Conservation (phyloP, 371 early-diverging fungal species). For the Choanephora cucurbitarum region DNA sequence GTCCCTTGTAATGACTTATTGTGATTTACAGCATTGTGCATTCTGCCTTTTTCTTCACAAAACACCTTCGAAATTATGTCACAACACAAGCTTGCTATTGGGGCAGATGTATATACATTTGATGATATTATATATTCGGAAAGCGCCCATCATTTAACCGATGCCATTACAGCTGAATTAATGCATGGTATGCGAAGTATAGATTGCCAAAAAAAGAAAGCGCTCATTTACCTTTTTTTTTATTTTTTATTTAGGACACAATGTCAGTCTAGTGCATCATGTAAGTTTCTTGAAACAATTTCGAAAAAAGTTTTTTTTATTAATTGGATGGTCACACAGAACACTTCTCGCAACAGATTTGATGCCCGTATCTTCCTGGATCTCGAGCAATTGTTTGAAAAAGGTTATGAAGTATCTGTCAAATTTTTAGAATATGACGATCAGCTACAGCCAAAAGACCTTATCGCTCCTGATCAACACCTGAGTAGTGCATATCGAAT, state of each 20-base stretch:
- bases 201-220: neutral
- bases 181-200: neutral
- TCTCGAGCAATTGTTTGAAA: slow-evolving; percentile 3
- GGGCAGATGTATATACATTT: neutral
- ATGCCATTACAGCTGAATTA: neutral
- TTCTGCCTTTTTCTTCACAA: neutral
- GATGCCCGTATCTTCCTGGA: neutral
- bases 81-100: neutral
- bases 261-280: neutral
- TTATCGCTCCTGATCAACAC: slow-evolving; percentile 3
- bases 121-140: neutral
- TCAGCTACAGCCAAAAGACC: neutral
- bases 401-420: neutral
- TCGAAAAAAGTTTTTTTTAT: neutral
- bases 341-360: slow-evolving; percentile 6
- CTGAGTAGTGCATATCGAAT: slow-evolving; percentile 2
- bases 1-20: too few relatives aligned
- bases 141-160: neutral
- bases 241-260: neutral
- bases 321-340: neutral
- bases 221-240: too few relatives aligned
- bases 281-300: neutral
- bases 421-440: slow-evolving; percentile 5
- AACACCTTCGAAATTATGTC: neutral
- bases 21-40: neutral